A percentile compares a stretch with the other conserved stretches of the same genome.
These are phyloP conservation scores for Lentinula guzmanii DNA, from an alignment of 768 basidiomycete genomes.

Conservation along the genomic window DNA sequence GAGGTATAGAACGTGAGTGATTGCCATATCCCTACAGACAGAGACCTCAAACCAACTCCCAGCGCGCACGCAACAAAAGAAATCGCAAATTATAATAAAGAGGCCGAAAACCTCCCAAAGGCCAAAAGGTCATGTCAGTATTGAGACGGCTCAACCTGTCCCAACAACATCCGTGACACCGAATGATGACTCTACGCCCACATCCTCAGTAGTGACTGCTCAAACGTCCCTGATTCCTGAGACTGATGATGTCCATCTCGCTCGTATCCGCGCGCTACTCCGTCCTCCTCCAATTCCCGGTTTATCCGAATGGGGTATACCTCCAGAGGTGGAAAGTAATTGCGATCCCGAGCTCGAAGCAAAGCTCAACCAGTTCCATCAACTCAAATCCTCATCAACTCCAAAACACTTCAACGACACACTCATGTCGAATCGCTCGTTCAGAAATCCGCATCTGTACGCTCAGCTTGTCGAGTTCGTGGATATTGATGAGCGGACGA, in stretches of 20 bases:
- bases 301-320: constrained; percentile 73
- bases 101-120: constrained; percentile 25
- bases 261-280: constrained; percentile 48
- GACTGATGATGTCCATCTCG: constrained; percentile 38
- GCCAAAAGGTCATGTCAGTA: constrained; percentile 43
- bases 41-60: neutral
- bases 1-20: constrained; percentile 36
- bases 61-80: constrained; percentile 38
- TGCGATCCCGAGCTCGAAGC: constrained; percentile 61
- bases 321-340: constrained; percentile 47
- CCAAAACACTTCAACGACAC: constrained; percentile 95
- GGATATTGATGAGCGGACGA: constrained; percentile 72
- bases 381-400: constrained; percentile 47
- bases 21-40: neutral
- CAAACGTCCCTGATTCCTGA: constrained; percentile 4
- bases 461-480: constrained; percentile 93
- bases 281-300: constrained; percentile 61
- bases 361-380: constrained; percentile 75
- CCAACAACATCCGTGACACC: constrained; percentile 5
- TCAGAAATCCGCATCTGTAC: constrained; percentile 96
- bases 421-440: constrained; percentile 86
- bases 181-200: neutral
- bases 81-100: constrained; percentile 58
- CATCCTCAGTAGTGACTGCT: constrained; percentile 7
- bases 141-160: constrained; percentile 28